phyloP scores from a whole-genome alignment of 2,329 filamentous ascomycete genomes.

The Monosporascus sp. region DNA sequence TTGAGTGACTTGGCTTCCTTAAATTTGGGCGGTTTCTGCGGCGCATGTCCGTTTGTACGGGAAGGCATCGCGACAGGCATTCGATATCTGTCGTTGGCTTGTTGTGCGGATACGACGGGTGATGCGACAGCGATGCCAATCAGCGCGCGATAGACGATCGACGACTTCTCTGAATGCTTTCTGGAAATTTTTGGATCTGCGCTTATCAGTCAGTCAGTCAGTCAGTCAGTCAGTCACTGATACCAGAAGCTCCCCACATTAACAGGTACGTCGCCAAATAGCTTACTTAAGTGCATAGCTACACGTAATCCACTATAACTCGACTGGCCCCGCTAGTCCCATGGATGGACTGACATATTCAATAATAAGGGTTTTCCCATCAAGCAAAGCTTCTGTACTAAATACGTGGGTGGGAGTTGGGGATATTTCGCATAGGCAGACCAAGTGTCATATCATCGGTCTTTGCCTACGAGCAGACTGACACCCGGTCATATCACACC shows the following conservation, averaged over 20 bases:
- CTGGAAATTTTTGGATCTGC: neutral
- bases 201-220: neutral
- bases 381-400: no score
- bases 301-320: no score
- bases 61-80: slow-evolving; percentile 16
- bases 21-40: slow-evolving; percentile 20
- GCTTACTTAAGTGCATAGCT: no score
- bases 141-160: neutral
- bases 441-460: no score
- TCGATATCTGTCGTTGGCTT: neutral
- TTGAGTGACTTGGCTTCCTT: slow-evolving; percentile 31
- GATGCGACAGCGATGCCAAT: neutral
- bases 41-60: slow-evolving; percentile 12
- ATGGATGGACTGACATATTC: no score
- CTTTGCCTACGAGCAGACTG: no score
- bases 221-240: neutral
- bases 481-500: no score
- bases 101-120: neutral
- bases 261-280: no score
- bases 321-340: no score
- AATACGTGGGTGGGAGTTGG: no score
- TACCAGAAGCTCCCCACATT: neutral
- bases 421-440: no score
- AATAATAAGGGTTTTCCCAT: no score
- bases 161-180: neutral